phyloP scores from a whole-genome alignment of 768 basidiomycete species.

The Amanita thiersii region DNA sequence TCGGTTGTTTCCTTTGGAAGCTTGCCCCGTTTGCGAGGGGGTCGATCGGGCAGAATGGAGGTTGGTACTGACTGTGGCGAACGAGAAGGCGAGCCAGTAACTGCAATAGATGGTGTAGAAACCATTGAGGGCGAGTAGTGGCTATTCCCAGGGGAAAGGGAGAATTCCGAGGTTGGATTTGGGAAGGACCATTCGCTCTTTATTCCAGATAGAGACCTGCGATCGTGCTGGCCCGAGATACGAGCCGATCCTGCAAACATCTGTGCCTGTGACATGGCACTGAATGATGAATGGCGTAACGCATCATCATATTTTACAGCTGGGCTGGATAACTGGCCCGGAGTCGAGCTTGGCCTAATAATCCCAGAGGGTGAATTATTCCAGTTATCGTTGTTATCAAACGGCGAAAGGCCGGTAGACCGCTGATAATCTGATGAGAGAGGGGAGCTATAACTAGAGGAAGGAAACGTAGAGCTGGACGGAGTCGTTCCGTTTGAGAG shows the following conservation, averaged over 20 bases:
- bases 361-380: slow-evolving; percentile 46
- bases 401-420: slow-evolving; percentile 34
- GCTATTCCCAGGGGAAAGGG: slow-evolving; percentile 33
- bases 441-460: slow-evolving; percentile 37
- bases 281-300: slow-evolving; percentile 62
- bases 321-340: slow-evolving; percentile 46
- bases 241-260: slow-evolving; percentile 64
- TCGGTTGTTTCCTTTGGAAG: slow-evolving; percentile 88
- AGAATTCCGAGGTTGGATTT: slow-evolving; percentile 38
- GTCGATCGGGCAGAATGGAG: slow-evolving; percentile 65
- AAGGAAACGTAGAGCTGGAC: slow-evolving; percentile 41
- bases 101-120: slow-evolving; percentile 31
- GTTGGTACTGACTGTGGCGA: slow-evolving; percentile 43
- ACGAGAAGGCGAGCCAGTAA: slow-evolving; percentile 42
- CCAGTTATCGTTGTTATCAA: slow-evolving; percentile 49
- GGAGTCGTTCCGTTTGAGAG: slow-evolving; percentile 45
- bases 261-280: slow-evolving; percentile 48
- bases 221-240: slow-evolving; percentile 64
- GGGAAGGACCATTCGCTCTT: slow-evolving; percentile 70
- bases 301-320: slow-evolving; percentile 64
- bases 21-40: slow-evolving; percentile 78
- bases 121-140: slow-evolving; percentile 38
- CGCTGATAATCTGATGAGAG: slow-evolving; percentile 40
- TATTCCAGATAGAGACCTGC: slow-evolving; percentile 47
- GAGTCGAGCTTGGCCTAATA: slow-evolving; percentile 61